phyloP scores from a whole-genome alignment of 2,329 filamentous ascomycete genomes.

The Hypoxylon sp. region DNA sequence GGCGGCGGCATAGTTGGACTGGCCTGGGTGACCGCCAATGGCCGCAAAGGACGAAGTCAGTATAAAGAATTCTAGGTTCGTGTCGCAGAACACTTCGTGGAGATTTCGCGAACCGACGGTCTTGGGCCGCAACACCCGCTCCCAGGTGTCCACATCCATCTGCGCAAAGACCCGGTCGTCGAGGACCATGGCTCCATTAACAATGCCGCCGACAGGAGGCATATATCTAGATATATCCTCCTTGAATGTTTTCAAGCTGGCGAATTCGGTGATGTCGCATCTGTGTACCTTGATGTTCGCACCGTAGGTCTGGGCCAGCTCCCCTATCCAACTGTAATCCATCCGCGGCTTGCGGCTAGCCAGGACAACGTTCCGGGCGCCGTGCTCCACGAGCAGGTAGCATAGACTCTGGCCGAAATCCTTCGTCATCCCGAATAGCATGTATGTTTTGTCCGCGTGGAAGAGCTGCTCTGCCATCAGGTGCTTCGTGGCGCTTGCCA shows the following conservation, averaged over 20 bases:
- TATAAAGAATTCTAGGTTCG: slow-evolving; percentile 62
- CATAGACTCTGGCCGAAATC: slow-evolving; percentile 63
- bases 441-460: slow-evolving; percentile 56
- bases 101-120: slow-evolving; percentile 59
- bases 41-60: slow-evolving; percentile 64
- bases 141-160: slow-evolving; percentile 58
- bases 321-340: slow-evolving; percentile 54
- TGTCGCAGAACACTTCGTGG: slow-evolving; percentile 54
- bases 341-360: slow-evolving; percentile 58
- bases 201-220: slow-evolving; percentile 58
- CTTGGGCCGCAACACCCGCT: slow-evolving; percentile 60
- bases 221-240: slow-evolving; percentile 39
- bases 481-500: slow-evolving; percentile 49
- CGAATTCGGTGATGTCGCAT: slow-evolving; percentile 51
- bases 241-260: slow-evolving; percentile 53
- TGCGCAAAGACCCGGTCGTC: slow-evolving; percentile 61
- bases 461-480: slow-evolving; percentile 50
- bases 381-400: slow-evolving; percentile 57
- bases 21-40: slow-evolving; percentile 61
- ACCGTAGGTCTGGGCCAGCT: slow-evolving; percentile 48
- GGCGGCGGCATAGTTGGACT: slow-evolving; percentile 62
- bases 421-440: slow-evolving; percentile 60
- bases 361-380: slow-evolving; percentile 59
- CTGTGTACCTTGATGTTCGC: slow-evolving; percentile 48
- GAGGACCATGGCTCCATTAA: slow-evolving; percentile 64